A percentile compares a stretch with the other conserved stretches of the same genome.
These are phyloP conservation scores for Boletus rex-veris DNA, from an alignment of 768 basidiomycete genomes.

Conservation along the genomic window DNA sequence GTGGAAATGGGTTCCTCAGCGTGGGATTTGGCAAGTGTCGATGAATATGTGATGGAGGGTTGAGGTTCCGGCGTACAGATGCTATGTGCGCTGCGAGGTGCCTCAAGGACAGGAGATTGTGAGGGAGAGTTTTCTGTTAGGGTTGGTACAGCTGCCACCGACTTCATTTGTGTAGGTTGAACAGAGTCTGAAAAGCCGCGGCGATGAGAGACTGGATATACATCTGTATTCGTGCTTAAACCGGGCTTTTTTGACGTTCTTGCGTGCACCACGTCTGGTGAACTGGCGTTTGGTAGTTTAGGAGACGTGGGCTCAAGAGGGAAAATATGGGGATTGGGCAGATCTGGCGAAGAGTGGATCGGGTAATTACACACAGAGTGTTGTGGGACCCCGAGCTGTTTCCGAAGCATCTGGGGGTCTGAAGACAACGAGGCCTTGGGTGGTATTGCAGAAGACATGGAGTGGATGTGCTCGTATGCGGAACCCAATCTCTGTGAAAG, in stretches of 20 bases:
- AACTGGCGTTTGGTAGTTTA: background rate
- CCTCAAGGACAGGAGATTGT: background rate
- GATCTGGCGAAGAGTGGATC: conserved; percentile 9
- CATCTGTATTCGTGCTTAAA: conserved; percentile 1
- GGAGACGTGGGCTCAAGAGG: background rate
- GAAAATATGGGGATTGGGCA: conserved; percentile 25
- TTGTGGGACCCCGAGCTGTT: conserved; percentile 30
- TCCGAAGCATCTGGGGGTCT: conserved; percentile 27
- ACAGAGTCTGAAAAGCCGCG: background rate
- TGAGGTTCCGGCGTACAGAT: background rate
- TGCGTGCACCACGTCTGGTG: background rate
- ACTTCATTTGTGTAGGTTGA: background rate
- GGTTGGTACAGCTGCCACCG: background rate
- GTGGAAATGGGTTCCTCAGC: background rate
- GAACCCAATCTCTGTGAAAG: conserved; percentile 18
- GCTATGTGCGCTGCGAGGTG: background rate
- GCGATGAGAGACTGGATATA: background rate
- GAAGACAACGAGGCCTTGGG: conserved; percentile 12
- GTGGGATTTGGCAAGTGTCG: conserved; percentile 11
- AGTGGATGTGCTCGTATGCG: conserved; percentile 25
- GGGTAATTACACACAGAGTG: conserved; percentile 28
- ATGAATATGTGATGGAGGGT: background rate
- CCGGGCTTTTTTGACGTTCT: conserved; percentile 1
- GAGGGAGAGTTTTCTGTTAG: background rate
- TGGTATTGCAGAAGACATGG: conserved; percentile 17